Percentiles rank a stretch among this genome's conserved stretches.
Conservation (phyloP, 2,329 filamentous ascomycete species). For the Stemphylium vesicarium region DNA sequence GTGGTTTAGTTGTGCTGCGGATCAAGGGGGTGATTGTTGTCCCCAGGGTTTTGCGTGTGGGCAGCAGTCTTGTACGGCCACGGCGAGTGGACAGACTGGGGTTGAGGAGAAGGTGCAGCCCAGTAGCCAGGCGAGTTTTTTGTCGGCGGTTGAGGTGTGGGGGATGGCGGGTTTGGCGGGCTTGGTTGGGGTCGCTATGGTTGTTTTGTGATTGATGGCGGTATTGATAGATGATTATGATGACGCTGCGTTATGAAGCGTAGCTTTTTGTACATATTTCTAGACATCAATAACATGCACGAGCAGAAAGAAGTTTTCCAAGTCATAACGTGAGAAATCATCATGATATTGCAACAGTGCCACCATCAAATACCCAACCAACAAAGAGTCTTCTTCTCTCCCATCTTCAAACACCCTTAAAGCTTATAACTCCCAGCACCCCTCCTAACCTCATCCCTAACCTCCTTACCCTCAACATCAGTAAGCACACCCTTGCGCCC, state of each 20-base stretch:
- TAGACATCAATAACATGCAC: neutral
- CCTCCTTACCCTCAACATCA: conserved; percentile 82
- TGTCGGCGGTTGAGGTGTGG: conserved; percentile 39
- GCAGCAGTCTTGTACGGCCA: conserved; percentile 46
- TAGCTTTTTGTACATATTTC: neutral
- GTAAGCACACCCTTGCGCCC: conserved; percentile 86
- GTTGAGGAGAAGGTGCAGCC: conserved; percentile 48
- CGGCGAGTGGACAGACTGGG: conserved; percentile 33
- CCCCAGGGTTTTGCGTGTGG: conserved; percentile 61
- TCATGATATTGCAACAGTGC: no score
- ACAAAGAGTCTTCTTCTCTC: no score
- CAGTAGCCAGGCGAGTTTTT: conserved; percentile 41
- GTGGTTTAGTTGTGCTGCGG: conserved; percentile 75
- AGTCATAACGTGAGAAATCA: neutral
- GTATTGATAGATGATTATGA: neutral
- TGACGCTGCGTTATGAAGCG: neutral
- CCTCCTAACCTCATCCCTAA: conserved; percentile 47
- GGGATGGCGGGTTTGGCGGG: conserved; percentile 36
- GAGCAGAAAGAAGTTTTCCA: neutral
- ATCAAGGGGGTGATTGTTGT: conserved; percentile 81
- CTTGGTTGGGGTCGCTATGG: conserved; percentile 47
- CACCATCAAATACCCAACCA: no score
- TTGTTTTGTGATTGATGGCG: conserved; percentile 39
- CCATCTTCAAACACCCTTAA: no score
- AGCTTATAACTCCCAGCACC: conserved; percentile 46